Percentiles rank a stretch among this genome's conserved stretches.
These are phyloP conservation scores for Sugiyamaella paludigena DNA, from an alignment of 1,139 yeast species.

Conservation along the genomic window DNA sequence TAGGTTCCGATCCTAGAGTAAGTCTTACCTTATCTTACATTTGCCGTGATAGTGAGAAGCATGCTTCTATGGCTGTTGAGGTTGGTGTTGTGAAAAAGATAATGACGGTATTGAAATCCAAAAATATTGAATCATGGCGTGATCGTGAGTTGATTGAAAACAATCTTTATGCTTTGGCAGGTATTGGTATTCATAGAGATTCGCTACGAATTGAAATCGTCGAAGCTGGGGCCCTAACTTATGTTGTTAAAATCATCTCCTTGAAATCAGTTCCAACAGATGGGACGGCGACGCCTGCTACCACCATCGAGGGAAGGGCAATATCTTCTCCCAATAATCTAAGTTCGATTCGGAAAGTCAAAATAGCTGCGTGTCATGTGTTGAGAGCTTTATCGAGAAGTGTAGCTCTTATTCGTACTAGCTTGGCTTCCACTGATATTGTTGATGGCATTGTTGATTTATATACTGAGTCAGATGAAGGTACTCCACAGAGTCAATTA, in stretches of 20 bases:
- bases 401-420: conserved; percentile 64
- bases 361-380: conserved; percentile 51
- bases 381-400: conserved; percentile 74
- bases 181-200: conserved; percentile 37
- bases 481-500: background rate
- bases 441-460: conserved; percentile 49
- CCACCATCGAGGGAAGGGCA: too few relatives aligned
- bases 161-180: conserved; percentile 36
- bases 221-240: conserved; percentile 33
- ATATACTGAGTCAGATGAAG: conserved; percentile 27
- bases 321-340: conserved; percentile 13
- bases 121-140: conserved; percentile 21
- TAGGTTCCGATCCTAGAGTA: conserved; percentile 31
- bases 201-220: conserved; percentile 35
- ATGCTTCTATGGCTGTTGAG: conserved; percentile 38
- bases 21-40: conserved; percentile 33
- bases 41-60: conserved; percentile 34
- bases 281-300: conserved; percentile 14
- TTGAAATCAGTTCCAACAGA: conserved; percentile 14
- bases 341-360: conserved; percentile 28
- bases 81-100: conserved; percentile 35
- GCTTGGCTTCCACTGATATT: conserved; percentile 57
- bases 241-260: conserved; percentile 32
- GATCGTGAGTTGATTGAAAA: conserved; percentile 30
- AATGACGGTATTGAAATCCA: conserved; percentile 25